Evolutionary conservation across 768 basidiomycete species (phyloP), one percentile per base, ranked within the genome.

Genomic region (Serpula lacrymans): DNA sequence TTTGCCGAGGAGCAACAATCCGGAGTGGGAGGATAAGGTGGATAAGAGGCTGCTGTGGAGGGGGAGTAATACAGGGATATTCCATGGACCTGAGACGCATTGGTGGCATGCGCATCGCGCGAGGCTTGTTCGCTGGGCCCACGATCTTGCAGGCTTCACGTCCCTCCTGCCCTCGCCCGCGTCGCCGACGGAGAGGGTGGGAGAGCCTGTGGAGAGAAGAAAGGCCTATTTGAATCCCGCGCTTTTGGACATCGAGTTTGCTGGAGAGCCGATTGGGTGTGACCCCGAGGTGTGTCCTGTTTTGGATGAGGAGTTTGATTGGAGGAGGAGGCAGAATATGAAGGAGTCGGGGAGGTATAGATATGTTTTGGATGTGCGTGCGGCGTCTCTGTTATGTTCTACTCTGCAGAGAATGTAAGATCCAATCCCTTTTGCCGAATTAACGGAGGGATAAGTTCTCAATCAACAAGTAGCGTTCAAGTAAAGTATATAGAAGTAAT

Each of bases 21-120:
- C 79, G 6, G 69, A 66, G 0, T 86, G 78, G 73, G 73, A 77
- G n/a, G 69, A 77, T n/a, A 86, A 80, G 63, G 31, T 59, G 3
- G 72, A 83, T 55, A 75, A 81, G 51, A 64, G 75, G 5, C 52
- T 84, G 14, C 64, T 82, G 37, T 87, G 85, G 84, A 68, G 84
- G 37, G 85, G 84, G 6, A 71, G 74, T 26, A 82, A 76, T 34
- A 84, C 84, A 0, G 85, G 84, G 13, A 80, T 75, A 20, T 60
- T 48, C 36, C 65, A 74, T 38, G 51, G 57, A 16, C 42, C 47
- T 5, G 48, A 50, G 6, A 66, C 63, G 7, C 64, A 64, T 1
- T 80, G 78, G 79, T 48, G 62, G 45, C 54, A 60, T 17, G 64
- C 72, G 11, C 80, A 81, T 45, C 59, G 80, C 3, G 53, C 69